Base-by-base conservation (phyloP, 2,329 filamentous ascomycete species). In the Penicillium thymicola region DNA sequence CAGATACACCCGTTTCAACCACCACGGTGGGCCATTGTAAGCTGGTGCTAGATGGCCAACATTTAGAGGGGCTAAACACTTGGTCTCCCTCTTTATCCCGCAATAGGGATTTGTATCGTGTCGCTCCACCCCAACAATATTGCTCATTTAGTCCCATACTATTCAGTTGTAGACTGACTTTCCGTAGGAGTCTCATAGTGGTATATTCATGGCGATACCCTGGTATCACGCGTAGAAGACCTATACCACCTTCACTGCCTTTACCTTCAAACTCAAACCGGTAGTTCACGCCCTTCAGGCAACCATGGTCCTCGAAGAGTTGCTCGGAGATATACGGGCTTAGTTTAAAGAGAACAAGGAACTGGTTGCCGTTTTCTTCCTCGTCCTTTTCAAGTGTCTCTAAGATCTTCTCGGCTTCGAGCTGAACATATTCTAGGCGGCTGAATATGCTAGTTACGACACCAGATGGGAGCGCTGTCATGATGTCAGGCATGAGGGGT, bases 11-110 rank as follows among this genome's bases (percentile, higher is more conserved):
- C 14, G 43, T 49, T 30, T 54, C 44, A 36, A 57, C 21, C 38
- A 54, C 51, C 25, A 57, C 8, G n/a, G 51, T 42, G 13, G 51
- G 50, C 50, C 51, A 57, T 49, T n/a, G 42, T 5, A 44, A 44
- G 5, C n/a, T 44, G 2, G 42, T 44, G 2, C 42, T 18, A 44
- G 27, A 44, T 2, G 42, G 42, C 10, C 25, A 44, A 30, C 42
- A n/a, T 44, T 5, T 2, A 44, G 27, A 44, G 16, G 27, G 40
- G 40, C 40, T 32, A 5, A 32, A 14, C 5, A 13, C 30, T 13
- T 14, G 30, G 30, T 32, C 10, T 32, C 11, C 30, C 30, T 32
- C 11, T 32, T 32, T 32, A 5, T 13, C 5, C 30, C 30, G 30
- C 4, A 6, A 32, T 13, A 4, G 30, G 30, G 11, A 32, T 32